Evolutionary conservation across 352 stramenopile genomes (phyloP).

Genomic region (Globisporangium spiculum): DNA sequence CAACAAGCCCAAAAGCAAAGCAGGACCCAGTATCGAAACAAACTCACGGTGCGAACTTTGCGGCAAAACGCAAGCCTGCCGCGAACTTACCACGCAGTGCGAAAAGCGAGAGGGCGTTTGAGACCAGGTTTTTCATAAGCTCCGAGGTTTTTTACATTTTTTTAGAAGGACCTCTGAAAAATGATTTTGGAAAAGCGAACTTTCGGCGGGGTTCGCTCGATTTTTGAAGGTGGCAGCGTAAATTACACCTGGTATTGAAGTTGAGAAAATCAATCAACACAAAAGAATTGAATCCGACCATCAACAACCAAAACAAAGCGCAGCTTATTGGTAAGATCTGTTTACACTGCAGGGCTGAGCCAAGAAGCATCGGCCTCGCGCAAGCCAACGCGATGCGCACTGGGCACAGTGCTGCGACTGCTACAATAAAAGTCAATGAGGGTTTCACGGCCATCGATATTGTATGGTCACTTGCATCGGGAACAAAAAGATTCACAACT

Average conservation of each 20-base stretch:
- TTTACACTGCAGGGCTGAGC: too few species aligned
- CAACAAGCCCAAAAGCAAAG: not conserved
- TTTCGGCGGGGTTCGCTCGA: not conserved
- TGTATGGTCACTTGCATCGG: not conserved
- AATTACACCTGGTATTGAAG: not conserved
- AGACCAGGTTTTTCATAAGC: not conserved
- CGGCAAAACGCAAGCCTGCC: not conserved
- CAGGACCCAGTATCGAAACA: not conserved
- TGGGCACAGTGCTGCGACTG: not conserved
- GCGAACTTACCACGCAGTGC: not conserved
- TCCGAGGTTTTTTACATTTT: not conserved
- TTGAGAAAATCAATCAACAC: not conserved
- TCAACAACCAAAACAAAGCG: not conserved
- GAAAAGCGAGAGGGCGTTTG: conserved; percentile 1
- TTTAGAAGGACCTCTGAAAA: not conserved
- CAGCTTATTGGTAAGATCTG: too few species aligned
- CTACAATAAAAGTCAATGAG: too few species aligned
- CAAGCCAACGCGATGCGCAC: not conserved
- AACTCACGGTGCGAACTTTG: not conserved
- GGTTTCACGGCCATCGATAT: too few species aligned
- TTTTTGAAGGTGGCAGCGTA: not conserved
- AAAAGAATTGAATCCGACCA: not conserved
- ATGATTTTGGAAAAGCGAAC: not conserved
- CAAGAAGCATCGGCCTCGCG: not conserved
- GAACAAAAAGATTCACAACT: not conserved